Evolutionary conservation across 495 filamentous ascomycete genomes (phyloP), one percentile per base, ranked within the genome.

Genomic region (Xylaria telfairii): DNA sequence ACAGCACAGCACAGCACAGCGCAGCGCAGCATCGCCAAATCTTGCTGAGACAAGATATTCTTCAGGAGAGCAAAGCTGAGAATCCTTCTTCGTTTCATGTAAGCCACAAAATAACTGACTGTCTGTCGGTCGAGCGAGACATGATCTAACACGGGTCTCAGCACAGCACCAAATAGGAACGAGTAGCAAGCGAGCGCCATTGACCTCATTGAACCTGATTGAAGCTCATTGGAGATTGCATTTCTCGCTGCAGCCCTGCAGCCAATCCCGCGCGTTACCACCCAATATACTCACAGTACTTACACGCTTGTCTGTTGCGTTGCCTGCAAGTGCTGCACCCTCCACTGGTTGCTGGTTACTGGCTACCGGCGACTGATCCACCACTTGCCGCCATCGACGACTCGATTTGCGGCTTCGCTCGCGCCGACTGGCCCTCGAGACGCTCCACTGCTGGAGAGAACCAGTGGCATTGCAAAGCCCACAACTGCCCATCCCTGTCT

Each of bases 301-400:
- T n/a, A 61, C 30, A 17, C 37, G 19, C 9, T 19, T 34, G 49
- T n/a, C 26, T 28, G 26, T 32, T 54, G 51, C 51, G 66, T 26
- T 30, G 24, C 32, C 24, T 15, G 26, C 42, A 6, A 17, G 53
- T 34, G 34, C 53, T 46, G 37, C 28, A 37, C 7, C 44, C 9
- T 7, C 19, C 42, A 24, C 39, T n/a, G 34, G 24, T 46, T n/a
- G 30, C 47, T 53, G 26, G 26, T 54, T 32, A 68, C 54, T 68
- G 66, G 51, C 9, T 28, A 10, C 60, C 10, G 32, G 34, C 60
- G 15, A 12, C 21, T 56, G 49, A 34, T 34, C 68, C 68, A 59
- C 68, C 37, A 34, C 69, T 60, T 67, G 62, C 69, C 69, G 63
- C 63, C 62, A 62, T 44, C 64, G 64, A 37, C 53, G 42, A 41